Conservation (phyloP, 2,329 filamentous ascomycete genomes). For the Colletotrichum paranaense region DNA sequence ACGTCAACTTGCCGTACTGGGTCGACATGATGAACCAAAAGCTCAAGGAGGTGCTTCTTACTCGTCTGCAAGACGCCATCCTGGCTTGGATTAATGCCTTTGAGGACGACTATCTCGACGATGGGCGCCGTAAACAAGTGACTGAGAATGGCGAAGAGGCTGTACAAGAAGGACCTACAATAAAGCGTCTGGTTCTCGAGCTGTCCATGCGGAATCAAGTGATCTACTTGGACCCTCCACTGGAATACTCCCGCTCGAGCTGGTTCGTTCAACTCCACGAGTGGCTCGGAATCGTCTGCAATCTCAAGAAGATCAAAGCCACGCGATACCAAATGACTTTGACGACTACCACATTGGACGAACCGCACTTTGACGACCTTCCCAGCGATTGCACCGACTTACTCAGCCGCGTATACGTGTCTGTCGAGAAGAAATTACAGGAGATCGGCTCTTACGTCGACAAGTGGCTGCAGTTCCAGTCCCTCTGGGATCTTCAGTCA, state of each 20-base stretch:
- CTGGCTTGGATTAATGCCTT: slow-evolving; percentile 90
- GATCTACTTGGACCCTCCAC: slow-evolving; percentile 93
- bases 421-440: slow-evolving; percentile 84
- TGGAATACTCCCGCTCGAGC: slow-evolving; percentile 90
- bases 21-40: slow-evolving; percentile 87
- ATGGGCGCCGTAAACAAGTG: slow-evolving; percentile 63
- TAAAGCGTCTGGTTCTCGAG: slow-evolving; percentile 85
- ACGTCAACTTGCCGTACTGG: slow-evolving; percentile 92
- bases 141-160: slow-evolving; percentile 54
- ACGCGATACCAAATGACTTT: slow-evolving; percentile 93
- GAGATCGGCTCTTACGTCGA: slow-evolving; percentile 90
- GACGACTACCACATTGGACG: slow-evolving; percentile 72
- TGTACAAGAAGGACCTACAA: slow-evolving; percentile 68
- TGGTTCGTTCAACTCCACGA: slow-evolving; percentile 94
- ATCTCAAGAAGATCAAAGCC: slow-evolving; percentile 92
- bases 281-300: slow-evolving; percentile 94
- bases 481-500: slow-evolving; percentile 95
- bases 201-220: slow-evolving; percentile 98
- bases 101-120: slow-evolving; percentile 68
- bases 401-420: slow-evolving; percentile 82
- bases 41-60: slow-evolving; percentile 82
- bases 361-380: slow-evolving; percentile 84
- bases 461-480: slow-evolving; percentile 99
- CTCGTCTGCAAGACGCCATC: slow-evolving; percentile 87
- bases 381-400: slow-evolving; percentile 85